Evolutionary conservation across 2,329 filamentous ascomycete species (phyloP).

Genomic region (Microcyclosporella mali): DNA sequence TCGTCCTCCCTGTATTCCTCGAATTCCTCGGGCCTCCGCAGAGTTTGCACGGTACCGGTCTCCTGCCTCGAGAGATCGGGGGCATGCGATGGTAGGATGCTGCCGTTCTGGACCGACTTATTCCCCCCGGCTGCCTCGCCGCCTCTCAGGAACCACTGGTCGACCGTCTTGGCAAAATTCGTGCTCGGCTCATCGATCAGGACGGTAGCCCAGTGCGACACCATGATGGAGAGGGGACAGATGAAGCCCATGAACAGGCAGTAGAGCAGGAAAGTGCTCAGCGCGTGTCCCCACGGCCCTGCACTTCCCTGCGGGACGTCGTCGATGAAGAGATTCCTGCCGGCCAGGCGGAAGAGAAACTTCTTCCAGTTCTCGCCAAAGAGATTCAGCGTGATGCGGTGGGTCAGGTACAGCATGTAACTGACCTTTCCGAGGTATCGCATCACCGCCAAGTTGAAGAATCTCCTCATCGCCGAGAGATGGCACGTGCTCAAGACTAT

Average conservation of each 20-base stretch:
- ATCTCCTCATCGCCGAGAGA: conserved; percentile 4
- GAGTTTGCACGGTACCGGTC: too few relatives aligned
- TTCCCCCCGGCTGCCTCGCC: background rate
- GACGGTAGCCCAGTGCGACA: conserved; percentile 12
- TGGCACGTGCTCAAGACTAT: conserved; percentile 14
- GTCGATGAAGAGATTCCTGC: conserved; percentile 6
- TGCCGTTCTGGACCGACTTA: too few relatives aligned
- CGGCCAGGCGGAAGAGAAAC: conserved; percentile 5
- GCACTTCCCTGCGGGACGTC: background rate
- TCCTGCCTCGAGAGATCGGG: too few relatives aligned
- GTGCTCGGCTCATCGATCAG: conserved; percentile 12
- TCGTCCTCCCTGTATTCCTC: too few relatives aligned
- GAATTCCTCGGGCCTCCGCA: too few relatives aligned
- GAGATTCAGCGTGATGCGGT: conserved; percentile 13
- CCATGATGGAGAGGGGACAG: conserved; percentile 7
- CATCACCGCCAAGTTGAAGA: conserved; percentile 11
- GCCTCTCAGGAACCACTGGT: conserved; percentile 7
- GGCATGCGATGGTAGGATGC: too few relatives aligned
- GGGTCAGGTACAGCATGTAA: conserved; percentile 21
- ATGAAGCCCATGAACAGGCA: conserved; percentile 3
- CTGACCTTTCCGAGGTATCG: conserved; percentile 17
- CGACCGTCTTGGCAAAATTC: conserved; percentile 10
- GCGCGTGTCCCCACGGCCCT: background rate
- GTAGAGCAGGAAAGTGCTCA: conserved; percentile 8
- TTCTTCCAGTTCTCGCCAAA: conserved; percentile 1